Percentiles rank a stretch among this genome's conserved stretches.
phyloP scores from a whole-genome alignment of 495 filamentous ascomycete species.

The Astrothelium subdiscretum region DNA sequence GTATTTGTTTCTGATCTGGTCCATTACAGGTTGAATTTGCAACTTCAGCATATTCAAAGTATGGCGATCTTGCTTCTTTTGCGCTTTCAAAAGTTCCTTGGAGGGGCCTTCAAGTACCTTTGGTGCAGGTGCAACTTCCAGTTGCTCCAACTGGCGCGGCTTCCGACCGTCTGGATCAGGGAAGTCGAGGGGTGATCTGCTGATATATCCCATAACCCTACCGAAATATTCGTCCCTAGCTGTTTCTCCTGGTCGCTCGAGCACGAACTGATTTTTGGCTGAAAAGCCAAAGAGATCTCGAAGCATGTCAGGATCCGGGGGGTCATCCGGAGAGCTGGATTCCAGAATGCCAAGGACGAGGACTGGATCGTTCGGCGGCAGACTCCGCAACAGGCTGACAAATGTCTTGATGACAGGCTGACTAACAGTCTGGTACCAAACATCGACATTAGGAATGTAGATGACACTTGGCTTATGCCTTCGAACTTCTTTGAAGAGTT shows the following conservation, averaged over 20 bases:
- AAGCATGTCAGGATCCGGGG: constrained; percentile 49
- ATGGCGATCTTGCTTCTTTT: constrained; percentile 69
- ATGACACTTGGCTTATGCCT: constrained; percentile 93
- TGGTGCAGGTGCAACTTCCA: constrained; percentile 52
- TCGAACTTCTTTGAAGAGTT: constrained; percentile 81
- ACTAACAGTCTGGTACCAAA: constrained; percentile 68
- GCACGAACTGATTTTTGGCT: constrained; percentile 56
- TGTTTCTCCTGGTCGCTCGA: constrained; percentile 50
- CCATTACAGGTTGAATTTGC: constrained; percentile 84
- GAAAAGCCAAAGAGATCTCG: constrained; percentile 77
- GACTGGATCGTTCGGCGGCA: constrained; percentile 79
- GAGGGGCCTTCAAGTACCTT: constrained; percentile 36
- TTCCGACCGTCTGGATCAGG: constrained; percentile 77
- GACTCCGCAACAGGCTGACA: constrained; percentile 57
- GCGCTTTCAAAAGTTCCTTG: constrained; percentile 67
- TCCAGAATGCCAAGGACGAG: constrained; percentile 76
- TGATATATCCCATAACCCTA: constrained; percentile 58
- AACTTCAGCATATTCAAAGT: constrained; percentile 76
- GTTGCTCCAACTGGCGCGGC: constrained; percentile 63
- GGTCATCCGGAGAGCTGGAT: constrained; percentile 23
- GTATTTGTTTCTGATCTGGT: constrained; percentile 76
- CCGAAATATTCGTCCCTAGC: constrained; percentile 67
- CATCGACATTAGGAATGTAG: constrained; percentile 79
- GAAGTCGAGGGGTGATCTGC: constrained; percentile 69
- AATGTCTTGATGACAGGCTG: constrained; percentile 64